These are phyloP conservation scores for Glycyrrhiza uralensis DNA, from an alignment of 306 rosid genomes.

Conservation along the genomic window DNA sequence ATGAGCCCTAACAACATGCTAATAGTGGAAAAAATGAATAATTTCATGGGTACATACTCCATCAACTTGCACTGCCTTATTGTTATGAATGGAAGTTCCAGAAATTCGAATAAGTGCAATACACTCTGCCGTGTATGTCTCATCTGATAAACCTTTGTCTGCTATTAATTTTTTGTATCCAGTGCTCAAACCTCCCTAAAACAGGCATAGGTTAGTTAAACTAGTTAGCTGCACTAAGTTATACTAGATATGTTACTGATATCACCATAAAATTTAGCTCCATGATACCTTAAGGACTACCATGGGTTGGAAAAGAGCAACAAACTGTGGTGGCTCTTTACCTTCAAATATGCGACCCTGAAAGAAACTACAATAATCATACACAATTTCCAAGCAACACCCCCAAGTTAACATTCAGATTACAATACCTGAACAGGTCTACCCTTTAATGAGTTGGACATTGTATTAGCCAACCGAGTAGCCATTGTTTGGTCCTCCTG, in stretches of 20 bases:
- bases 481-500: conserved; percentile 82
- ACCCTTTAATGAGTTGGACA: conserved; percentile 80
- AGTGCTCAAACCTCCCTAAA: conserved; percentile 95
- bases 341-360: conserved; percentile 88
- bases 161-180: conserved; percentile 56
- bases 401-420: conserved; percentile 24
- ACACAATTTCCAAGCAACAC: conserved; percentile 21
- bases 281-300: conserved; percentile 74
- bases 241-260: background rate
- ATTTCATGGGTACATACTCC: conserved; percentile 50
- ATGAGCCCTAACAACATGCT: conserved; percentile 2
- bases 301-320: conserved; percentile 94
- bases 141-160: conserved; percentile 66
- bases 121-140: conserved; percentile 67
- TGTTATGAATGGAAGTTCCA: conserved; percentile 70
- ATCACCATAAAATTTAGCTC: conserved; percentile 5
- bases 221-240: background rate
- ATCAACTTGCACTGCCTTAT: conserved; percentile 82
- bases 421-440: conserved; percentile 89
- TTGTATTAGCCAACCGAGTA: conserved; percentile 57
- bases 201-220: conserved; percentile 21
- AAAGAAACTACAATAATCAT: conserved; percentile 35
- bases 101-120: conserved; percentile 71
- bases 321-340: conserved; percentile 85
- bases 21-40: conserved; percentile 2